A percentile compares a stretch with the other conserved stretches of the same genome.
Conservation (phyloP, 164 flowering plant species). For the Piper longum region DNA sequence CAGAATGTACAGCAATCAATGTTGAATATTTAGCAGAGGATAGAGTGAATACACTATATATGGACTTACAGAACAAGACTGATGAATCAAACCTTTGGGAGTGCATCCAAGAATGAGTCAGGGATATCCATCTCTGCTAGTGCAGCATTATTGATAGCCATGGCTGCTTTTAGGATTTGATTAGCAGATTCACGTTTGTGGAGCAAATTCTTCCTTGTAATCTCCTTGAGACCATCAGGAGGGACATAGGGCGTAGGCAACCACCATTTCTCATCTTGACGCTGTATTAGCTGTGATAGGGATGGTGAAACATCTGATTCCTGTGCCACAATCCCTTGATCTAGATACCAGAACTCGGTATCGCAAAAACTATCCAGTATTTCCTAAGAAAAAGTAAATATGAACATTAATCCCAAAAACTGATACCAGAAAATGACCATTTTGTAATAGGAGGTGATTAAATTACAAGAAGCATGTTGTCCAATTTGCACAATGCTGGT, state of each 20-base stretch:
- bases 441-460: background rate
- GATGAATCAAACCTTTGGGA: conserved; percentile 66
- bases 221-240: conserved; percentile 52
- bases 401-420: background rate
- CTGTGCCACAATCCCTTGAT: conserved; percentile 65
- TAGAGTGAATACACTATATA: too few species aligned
- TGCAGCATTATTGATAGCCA: conserved; percentile 66
- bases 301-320: conserved; percentile 63
- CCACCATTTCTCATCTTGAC: conserved; percentile 99
- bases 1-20: too few species aligned
- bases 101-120: conserved; percentile 64
- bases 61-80: background rate
- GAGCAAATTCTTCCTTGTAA: conserved; percentile 48
- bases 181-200: conserved; percentile 77
- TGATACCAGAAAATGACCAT: background rate
- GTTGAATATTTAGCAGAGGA: too few species aligned
- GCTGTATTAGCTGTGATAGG: conserved; percentile 42
- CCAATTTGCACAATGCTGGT: conserved; percentile 85
- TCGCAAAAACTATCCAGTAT: conserved; percentile 60
- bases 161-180: conserved; percentile 89
- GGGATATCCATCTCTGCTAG: conserved; percentile 95
- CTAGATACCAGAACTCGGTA: conserved; percentile 94
- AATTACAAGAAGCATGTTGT: conserved; percentile 86
- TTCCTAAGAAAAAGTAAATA: conserved; percentile 36
- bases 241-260: conserved; percentile 89